Base-by-base conservation (phyloP, 768 basidiomycete species). In the Cystobasidiopsis lactophilus region DNA sequence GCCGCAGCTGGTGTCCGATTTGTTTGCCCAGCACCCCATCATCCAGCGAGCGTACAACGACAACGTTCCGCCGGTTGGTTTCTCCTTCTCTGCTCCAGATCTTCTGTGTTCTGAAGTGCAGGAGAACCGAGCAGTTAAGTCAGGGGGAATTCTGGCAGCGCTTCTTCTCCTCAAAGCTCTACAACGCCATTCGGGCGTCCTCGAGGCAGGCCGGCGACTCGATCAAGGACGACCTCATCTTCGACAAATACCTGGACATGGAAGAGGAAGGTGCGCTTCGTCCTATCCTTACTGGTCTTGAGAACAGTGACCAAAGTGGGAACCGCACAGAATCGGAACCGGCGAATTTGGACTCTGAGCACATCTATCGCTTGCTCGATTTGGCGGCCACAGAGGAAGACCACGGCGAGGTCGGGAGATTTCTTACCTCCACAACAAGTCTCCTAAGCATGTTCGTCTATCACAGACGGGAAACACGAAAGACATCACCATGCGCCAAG, bases 1-100 rank as follows among this genome's bases (percentile, higher is more conserved):
- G 2, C 82, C 82, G 16, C 84, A 88, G 66, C 73, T 95, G 41
- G 82, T 91, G 31, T 78, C 84, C 60, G 91, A 96, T 62, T 86
- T 96, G 46, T 98, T 98, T 61, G 88, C 96, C 58, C 89, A 93
- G 69, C 96, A 88, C 64, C 89, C 93, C 2, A 81, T 93, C 30
- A 85, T 96, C 13, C 79, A 81, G 38, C 82, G 77, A 66, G 91
- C 88, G 0, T 91, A 93, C 62, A 79, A 70, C 55, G 88, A 91
- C 63, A 88, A 89, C 59, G 89, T 96, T 1, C 88, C 91, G 58
- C 81, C 82, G 72, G 88, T 80, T 69, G 57, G 64, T 58, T 50
- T 52, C 16, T 33, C n/a, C 18, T 46, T 19, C 3, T n/a, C 4
- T 5, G 31, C 51, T 56, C 29, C 31, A 14, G 26, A 26, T 44